Evolutionary conservation across 768 basidiomycete genomes (phyloP).

Genomic region (Tulasnella sp.): DNA sequence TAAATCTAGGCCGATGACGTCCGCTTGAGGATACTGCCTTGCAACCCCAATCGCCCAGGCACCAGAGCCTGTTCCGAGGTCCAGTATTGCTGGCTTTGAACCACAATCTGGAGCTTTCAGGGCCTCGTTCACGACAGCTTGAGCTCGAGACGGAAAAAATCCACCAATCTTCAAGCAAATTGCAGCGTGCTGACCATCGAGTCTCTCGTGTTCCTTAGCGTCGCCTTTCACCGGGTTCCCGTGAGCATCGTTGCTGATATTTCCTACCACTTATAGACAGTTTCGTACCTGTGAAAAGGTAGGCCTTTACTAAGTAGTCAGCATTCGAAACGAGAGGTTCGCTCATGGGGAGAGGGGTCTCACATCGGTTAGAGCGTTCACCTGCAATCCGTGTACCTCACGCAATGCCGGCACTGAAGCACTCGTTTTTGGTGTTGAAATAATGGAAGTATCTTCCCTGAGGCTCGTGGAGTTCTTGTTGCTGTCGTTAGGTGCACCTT

Average conservation of each 20-base stretch:
- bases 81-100: background rate
- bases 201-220: background rate
- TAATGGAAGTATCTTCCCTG: too few relatives aligned
- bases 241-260: background rate
- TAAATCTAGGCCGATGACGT: background rate
- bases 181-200: background rate
- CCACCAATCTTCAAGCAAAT: background rate
- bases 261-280: too few relatives aligned
- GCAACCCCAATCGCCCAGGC: background rate
- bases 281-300: background rate
- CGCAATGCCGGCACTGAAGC: too few relatives aligned
- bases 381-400: too few relatives aligned
- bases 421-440: too few relatives aligned
- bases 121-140: background rate
- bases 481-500: too few relatives aligned
- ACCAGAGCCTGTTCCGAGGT: background rate
- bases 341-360: background rate
- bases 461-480: too few relatives aligned
- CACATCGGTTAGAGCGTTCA: too few relatives aligned
- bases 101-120: background rate
- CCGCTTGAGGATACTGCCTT: background rate
- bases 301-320: background rate
- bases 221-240: background rate
- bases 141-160: background rate
- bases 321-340: background rate